These are phyloP conservation scores for Rhynchosporium secalis DNA, from an alignment of 2,329 filamentous ascomycete species.

Conservation along the genomic window DNA sequence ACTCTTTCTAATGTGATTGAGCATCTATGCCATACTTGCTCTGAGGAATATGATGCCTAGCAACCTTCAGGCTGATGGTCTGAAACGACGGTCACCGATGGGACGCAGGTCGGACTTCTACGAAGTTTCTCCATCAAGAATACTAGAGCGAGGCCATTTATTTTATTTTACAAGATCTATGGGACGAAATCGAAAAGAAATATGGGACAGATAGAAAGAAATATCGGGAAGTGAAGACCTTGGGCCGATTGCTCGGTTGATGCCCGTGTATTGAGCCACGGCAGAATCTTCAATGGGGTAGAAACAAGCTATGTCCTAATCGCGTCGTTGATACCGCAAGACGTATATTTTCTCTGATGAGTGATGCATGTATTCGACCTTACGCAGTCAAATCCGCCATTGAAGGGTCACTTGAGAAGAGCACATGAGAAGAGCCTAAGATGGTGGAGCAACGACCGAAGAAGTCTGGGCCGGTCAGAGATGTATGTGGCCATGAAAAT, in stretches of 20 bases:
- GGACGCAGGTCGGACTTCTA: constrained; percentile 44
- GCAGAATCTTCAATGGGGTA: constrained; percentile 45
- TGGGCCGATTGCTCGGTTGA: constrained; percentile 48
- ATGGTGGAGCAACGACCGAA: constrained; percentile 50
- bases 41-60: constrained; percentile 47
- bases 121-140: constrained; percentile 38
- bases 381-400: constrained; percentile 51
- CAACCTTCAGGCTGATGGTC: constrained; percentile 44
- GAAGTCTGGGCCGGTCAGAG: constrained; percentile 51
- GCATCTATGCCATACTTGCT: constrained; percentile 49
- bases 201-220: constrained; percentile 51
- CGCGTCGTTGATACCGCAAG: constrained; percentile 52
- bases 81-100: constrained; percentile 41
- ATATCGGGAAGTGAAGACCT: constrained; percentile 52
- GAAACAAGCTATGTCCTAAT: constrained; percentile 55
- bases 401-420: constrained; percentile 53
- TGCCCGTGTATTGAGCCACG: constrained; percentile 51
- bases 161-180: constrained; percentile 51
- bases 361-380: constrained; percentile 15
- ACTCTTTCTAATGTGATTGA: neutral
- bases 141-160: constrained; percentile 46
- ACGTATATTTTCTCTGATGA: constrained; percentile 42
- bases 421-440: constrained; percentile 52
- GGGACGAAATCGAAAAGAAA: constrained; percentile 50
- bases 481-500: constrained; percentile 45